Evolutionary conservation across 345 rosid species (phyloP).

Genomic region (Moricandia arvensis): DNA sequence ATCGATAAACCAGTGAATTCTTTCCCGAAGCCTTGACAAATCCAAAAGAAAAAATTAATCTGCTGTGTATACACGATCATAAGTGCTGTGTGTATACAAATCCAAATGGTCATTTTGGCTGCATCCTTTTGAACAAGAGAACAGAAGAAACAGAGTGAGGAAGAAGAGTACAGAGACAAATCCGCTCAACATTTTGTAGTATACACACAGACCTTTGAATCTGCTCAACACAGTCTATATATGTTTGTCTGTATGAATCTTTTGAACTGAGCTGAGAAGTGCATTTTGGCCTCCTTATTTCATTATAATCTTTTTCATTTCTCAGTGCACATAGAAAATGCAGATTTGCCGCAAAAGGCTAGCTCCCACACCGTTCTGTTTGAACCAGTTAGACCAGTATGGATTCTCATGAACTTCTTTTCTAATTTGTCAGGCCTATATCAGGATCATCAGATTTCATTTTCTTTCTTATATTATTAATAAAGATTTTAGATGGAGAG

Average conservation of each 20-base stretch:
- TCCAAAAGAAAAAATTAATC: neutral
- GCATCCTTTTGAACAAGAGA: conserved; percentile 50
- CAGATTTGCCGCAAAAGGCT: conserved; percentile 23
- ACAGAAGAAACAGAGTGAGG: neutral
- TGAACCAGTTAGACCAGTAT: neutral
- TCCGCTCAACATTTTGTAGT: conserved; percentile 19
- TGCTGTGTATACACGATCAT: too few species aligned
- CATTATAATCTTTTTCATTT: neutral
- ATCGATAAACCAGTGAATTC: conserved; percentile 80
- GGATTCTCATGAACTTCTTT: neutral
- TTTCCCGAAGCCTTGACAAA: neutral
- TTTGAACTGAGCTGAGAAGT: conserved; percentile 31
- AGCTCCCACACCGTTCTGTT: neutral
- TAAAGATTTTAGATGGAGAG: neutral
- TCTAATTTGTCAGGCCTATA: neutral
- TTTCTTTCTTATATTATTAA: neutral
- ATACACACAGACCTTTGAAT: neutral
- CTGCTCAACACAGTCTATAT: conserved; percentile 14
- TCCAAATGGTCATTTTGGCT: too few species aligned
- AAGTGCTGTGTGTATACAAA: too few species aligned
- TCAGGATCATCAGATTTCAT: neutral
- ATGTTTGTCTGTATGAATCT: conserved; percentile 33
- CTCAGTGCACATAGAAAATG: conserved; percentile 16
- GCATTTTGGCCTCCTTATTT: conserved; percentile 24
- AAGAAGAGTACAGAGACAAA: conserved; percentile 26